Base-by-base conservation (phyloP, 192 early-diverging fungal genomes). In the Linnemannia hyalina region DNA sequence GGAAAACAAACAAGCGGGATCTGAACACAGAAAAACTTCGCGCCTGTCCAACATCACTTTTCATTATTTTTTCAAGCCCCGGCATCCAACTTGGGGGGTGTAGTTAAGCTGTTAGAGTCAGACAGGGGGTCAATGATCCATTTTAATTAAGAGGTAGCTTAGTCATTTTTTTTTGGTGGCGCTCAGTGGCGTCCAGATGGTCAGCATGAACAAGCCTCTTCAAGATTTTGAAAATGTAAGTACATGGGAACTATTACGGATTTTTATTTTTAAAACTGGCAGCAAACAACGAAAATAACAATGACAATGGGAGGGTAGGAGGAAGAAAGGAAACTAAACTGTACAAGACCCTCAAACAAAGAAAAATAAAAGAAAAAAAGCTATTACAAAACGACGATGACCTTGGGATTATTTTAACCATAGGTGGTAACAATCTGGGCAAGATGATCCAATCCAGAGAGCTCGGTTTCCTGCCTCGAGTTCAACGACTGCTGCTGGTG, bases 391-490 rank as follows among this genome's bases (percentile, higher is more conserved):
- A 60, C 44, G 54, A 41, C 20, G 13, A 32, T 2, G 23, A 22
- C 32, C n/a, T 52, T 77, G 47, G 20, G 9, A 20, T 35, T 26
- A 23, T 65, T 65, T 74, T 76, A 86, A 40, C 84, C 84, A 70
- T 73, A 86, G 60, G 84, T 86, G 16, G 79, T 81, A 54, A 81
- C 84, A 55, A 86, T 78, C 54, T 86, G 84, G 23, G 84, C 84
- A 38, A 86, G 80, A 47, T 86, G 84, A 5, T 75, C 84, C 40
- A 86, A 54, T 10, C 79, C 78, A 68, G 84, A 86, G 49, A 86
- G 68, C n/a, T 86, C 84, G 18, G 60, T 78, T 77, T 13, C 23
- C 5, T 40, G 75, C 6, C 41, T 77, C 46, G 40, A 52, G 73
- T 44, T 54, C 63, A 63, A 29, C 29, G 38, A 55, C 29, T 41